Evolutionary conservation across 495 filamentous ascomycete genomes (phyloP).

Genomic region (Aspergillus ostianus): DNA sequence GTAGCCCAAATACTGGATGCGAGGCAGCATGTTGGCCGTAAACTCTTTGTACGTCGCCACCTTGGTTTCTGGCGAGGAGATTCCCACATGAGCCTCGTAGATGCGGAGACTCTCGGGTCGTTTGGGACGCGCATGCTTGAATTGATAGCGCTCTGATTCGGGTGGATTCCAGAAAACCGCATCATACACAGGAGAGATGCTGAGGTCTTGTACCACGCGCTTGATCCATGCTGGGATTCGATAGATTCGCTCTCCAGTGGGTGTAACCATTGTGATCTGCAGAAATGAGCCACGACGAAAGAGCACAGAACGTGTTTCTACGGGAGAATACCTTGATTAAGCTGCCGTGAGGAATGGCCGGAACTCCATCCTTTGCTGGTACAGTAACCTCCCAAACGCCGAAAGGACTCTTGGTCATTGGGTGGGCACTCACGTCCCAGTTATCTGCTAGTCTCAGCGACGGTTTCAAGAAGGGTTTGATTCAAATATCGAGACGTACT

Average conservation of each 20-base stretch:
- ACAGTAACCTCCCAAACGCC: constrained; percentile 87
- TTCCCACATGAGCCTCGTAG: constrained; percentile 97
- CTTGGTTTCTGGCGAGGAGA: constrained; percentile 84
- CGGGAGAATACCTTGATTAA: constrained; percentile 75
- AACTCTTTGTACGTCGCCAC: constrained; percentile 97
- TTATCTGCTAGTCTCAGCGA: constrained; percentile 61
- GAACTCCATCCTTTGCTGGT: constrained; percentile 68
- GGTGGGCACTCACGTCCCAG: constrained; percentile 79
- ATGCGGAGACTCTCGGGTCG: constrained; percentile 85
- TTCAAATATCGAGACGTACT: constrained; percentile 55
- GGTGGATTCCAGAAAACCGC: constrained; percentile 97
- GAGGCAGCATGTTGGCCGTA: constrained; percentile 83
- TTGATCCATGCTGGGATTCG: constrained; percentile 95
- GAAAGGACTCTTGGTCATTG: constrained; percentile 79
- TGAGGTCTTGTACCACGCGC: constrained; percentile 89
- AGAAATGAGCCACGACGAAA: constrained; percentile 22
- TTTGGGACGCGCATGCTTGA: constrained; percentile 78
- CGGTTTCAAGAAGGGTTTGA: constrained; percentile 12
- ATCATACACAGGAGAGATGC: constrained; percentile 86
- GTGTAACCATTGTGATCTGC: constrained; percentile 82
- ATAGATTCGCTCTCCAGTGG: constrained; percentile 76
- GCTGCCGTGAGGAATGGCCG: constrained; percentile 85
- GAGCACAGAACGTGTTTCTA: not conserved
- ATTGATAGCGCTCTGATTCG: constrained; percentile 65
- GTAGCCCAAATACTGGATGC: constrained; percentile 89